Evolutionary conservation across 225 moss, liverwort and hornwort species (phyloP).

Genomic region (Antitrichia curtipendula): DNA sequence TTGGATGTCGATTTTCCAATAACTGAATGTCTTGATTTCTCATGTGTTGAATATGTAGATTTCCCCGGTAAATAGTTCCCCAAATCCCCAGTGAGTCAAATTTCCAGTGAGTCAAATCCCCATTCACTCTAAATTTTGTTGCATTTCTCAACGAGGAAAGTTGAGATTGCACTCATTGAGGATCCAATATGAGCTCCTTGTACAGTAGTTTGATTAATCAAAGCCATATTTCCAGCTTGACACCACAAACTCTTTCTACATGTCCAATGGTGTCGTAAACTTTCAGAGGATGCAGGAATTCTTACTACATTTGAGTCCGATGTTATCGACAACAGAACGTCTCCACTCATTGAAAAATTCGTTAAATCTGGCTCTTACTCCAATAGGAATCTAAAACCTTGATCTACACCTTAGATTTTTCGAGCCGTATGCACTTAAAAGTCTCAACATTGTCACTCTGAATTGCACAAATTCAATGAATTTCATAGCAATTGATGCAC

Average conservation of each 20-base stretch:
- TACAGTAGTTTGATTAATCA: not conserved
- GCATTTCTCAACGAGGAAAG: not conserved
- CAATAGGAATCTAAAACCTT: not conserved
- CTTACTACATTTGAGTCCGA: not conserved
- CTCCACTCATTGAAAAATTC: not conserved
- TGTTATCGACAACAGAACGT: too few species aligned
- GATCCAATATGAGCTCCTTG: not conserved
- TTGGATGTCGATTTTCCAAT: not conserved
- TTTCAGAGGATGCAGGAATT: not conserved
- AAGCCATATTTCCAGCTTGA: not conserved
- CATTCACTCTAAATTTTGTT: not conserved
- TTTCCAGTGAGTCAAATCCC: not conserved
- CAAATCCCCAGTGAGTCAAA: not conserved
- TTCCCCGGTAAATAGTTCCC: not conserved
- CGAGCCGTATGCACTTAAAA: not conserved
- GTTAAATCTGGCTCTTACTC: not conserved
- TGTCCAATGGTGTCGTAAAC: not conserved
- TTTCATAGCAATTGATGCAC: too few species aligned
- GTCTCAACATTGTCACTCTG: too few species aligned
- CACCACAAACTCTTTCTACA: not conserved
- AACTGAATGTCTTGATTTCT: not conserved
- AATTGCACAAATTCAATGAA: too few species aligned
- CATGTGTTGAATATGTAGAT: not conserved
- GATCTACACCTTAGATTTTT: not conserved
- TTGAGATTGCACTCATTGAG: not conserved